These are phyloP conservation scores for Aspergillus hancockii DNA, from an alignment of 495 filamentous ascomycete genomes.

Conservation along the genomic window DNA sequence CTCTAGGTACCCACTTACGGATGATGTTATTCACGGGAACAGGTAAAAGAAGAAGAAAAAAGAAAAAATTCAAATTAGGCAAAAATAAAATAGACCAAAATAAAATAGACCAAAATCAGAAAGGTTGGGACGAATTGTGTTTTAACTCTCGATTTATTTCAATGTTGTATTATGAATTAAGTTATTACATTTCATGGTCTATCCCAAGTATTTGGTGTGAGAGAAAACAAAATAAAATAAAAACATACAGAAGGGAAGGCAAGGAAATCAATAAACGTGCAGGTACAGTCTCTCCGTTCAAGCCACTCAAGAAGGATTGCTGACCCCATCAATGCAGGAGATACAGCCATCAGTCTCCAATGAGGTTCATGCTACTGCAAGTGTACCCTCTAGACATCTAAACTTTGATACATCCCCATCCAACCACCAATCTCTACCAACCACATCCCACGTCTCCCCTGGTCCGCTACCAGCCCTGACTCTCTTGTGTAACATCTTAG, in stretches of 20 bases:
- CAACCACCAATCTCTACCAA: neutral
- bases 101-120: neutral
- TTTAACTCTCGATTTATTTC: neutral
- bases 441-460: neutral
- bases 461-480: neutral
- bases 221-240: neutral
- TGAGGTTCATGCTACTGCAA: slow-evolving; percentile 3
- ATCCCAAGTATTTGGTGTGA: neutral
- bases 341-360: slow-evolving; percentile 1
- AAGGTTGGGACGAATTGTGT: neutral
- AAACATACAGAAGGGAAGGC: neutral
- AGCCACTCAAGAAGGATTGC: neutral
- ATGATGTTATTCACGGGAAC: neutral
- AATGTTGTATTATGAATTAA: neutral
- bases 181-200: neutral
- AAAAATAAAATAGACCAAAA: neutral
- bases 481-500: neutral
- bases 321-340: neutral
- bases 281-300: neutral
- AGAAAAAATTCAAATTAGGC: neutral
- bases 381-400: neutral
- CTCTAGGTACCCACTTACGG: neutral
- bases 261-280: slow-evolving; percentile 6
- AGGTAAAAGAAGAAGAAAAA: neutral
- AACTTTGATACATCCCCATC: neutral